Evolutionary conservation across 768 basidiomycete genomes (phyloP), one percentile per base, ranked within the genome.

Genomic region (Tulasnella sp.): DNA sequence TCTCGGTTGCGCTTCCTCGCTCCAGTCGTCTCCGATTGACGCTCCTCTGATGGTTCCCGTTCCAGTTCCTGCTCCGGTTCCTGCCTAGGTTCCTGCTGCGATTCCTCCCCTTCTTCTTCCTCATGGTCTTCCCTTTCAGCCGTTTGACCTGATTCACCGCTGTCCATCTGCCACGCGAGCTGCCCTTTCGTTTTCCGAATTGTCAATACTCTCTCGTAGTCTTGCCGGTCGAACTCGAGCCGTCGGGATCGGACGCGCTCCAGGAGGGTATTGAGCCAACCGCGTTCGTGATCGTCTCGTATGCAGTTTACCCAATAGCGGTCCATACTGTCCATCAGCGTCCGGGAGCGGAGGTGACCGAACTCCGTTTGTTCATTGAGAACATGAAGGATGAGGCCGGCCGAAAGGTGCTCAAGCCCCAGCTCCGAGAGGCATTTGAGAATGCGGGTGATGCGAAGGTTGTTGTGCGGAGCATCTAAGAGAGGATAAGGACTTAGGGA

Each of bases 221-320:
- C 82, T 65, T 84, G 81, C 66, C 87, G 83, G 22, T 88, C 87
- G 32, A 83, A 78, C 73, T 80, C 83, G 0, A 70, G 63, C 22
- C 78, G 77, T 22, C 79, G 81, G 36, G 76, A 74, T 67, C 90
- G 84, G 44, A 86, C 88, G 67, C 82, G 83, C 67, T 75, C 72
- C 37, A 90, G 85, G 68, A 84, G 74, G n/a, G 77, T 78, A 36
- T 82, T 80, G 42, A 91, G 82, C 84, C 85, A 88, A 32, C 79
- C 77, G 74, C 89, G 82, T 74, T 89, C 88, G 73, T 81, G 79
- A n/a, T 84, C 82, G 74, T 88, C 83, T 73, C 90, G 82, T 67
- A 90, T 80, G 77, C 90, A 91, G 76, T 89, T 89, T 22, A 86
- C 86, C 90, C 90, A 91, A 88, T 89, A 92, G 72, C 83, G 81